Base-by-base conservation (phyloP, 192 early-diverging fungal species). In the Coemansia javaensis region DNA sequence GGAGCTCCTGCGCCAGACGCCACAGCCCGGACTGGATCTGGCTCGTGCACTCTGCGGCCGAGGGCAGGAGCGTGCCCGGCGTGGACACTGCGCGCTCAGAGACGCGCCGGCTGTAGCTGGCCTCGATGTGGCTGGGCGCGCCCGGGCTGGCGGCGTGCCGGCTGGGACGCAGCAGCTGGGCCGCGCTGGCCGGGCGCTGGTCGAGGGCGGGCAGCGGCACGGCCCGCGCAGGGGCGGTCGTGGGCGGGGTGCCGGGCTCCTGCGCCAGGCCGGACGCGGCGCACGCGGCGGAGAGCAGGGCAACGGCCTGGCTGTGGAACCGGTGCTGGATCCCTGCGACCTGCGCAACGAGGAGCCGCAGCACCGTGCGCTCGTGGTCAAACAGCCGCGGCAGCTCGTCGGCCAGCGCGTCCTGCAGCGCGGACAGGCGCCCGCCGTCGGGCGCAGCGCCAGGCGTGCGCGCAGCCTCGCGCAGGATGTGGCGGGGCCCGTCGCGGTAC, bases 401-500 rank as follows among this genome's bases (percentile, higher is more conserved):
- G 5, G 57, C 53, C 15, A 72, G 53, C 36, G 49, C 40, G 22
- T 27, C 37, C 17, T 56, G 55, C 15, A 64, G 57, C 15, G 33
- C 27, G 15, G 53, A 22, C 15, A 40, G 22, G 11, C 61, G 46
- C 11, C 41, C 36, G 22, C 53, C 52, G 27, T 47, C 44, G 12
- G 40, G 36, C 15, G 64, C 56, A 2, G 51, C 27, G 25, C 46
- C 44, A 1, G 69, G 42, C 12, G 50, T 15, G 7, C 62, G 51
- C 17, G 69, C 35, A 20, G 65, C 57, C 31, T 72, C 62, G 14
- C 57, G 41, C n/a, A 72, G 45, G 21, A 72, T 53, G 17, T 50
- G 43, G 5, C 69, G 61, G 25, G 69, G 69, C 2, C 69, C 69
- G 32, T 72, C 69, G 53, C 69, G 51, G 35, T 72, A 72, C 5